phyloP scores from a whole-genome alignment of 2,329 filamentous ascomycete species.

The Aureobasidium sp. region DNA sequence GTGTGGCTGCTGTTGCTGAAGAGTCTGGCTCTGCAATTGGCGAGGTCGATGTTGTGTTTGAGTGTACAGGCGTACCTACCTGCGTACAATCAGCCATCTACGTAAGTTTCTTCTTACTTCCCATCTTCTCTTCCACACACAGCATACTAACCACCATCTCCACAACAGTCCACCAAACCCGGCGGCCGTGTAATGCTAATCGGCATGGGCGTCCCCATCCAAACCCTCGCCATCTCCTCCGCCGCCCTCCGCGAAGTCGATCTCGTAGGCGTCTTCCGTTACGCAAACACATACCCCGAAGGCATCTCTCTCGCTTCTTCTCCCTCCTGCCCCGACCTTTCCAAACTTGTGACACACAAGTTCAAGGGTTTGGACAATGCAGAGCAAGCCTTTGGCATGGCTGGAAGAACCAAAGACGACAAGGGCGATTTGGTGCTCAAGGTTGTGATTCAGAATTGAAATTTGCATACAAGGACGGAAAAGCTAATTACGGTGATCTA shows the following conservation, averaged over 20 bases:
- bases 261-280: conserved; percentile 69
- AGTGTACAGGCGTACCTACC: conserved; percentile 67
- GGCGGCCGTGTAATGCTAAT: conserved; percentile 69
- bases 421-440: conserved; percentile 63
- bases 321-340: conserved; percentile 51
- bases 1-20: conserved; percentile 30
- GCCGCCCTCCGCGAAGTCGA: conserved; percentile 68
- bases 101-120: conserved; percentile 27
- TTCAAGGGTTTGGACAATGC: conserved; percentile 54
- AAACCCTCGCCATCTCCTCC: conserved; percentile 63
- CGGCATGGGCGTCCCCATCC: conserved; percentile 69
- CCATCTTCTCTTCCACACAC: not conserved
- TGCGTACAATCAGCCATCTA: conserved; percentile 71
- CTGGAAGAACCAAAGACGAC: conserved; percentile 58
- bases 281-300: conserved; percentile 65
- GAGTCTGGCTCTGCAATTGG: conserved; percentile 27
- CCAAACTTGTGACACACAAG: conserved; percentile 65
- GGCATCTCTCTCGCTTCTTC: conserved; percentile 53
- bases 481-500: not conserved
- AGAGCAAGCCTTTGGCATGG: conserved; percentile 62
- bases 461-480: no score
- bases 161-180: conserved; percentile 45
- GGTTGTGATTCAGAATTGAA: conserved; percentile 47
- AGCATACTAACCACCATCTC: not conserved
- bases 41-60: conserved; percentile 62